These are phyloP conservation scores for Aspergillus eucalypticola DNA, from an alignment of 2,329 filamentous ascomycete species.

Conservation along the genomic window DNA sequence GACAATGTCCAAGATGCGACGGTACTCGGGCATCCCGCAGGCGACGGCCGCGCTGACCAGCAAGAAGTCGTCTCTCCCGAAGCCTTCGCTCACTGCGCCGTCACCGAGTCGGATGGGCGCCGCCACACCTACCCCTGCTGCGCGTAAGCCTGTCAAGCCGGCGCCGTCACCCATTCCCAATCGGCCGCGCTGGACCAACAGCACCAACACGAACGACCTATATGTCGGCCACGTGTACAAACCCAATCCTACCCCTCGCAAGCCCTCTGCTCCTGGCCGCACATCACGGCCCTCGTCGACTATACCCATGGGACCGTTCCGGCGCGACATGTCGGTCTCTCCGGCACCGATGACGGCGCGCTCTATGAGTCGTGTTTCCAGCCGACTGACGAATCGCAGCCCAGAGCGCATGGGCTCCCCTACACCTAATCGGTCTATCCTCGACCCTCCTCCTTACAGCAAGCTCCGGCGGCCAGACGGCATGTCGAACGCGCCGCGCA, in stretches of 20 bases:
- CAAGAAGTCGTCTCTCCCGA: constrained; percentile 42
- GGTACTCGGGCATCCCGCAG: constrained; percentile 52
- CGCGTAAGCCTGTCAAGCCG: constrained; percentile 39
- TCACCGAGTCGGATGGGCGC: constrained; percentile 46
- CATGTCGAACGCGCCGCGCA: constrained; percentile 36
- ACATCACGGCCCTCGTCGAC: constrained; percentile 43
- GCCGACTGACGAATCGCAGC: constrained; percentile 35
- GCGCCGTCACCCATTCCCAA: constrained; percentile 49
- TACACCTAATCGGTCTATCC: constrained; percentile 26
- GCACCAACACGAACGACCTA: constrained; percentile 67
- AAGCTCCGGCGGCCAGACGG: constrained; percentile 36
- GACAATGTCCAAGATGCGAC: constrained; percentile 42
- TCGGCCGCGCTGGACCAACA: constrained; percentile 72
- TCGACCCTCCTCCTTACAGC: constrained; percentile 47
- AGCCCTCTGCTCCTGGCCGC: constrained; percentile 31
- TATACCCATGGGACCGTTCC: constrained; percentile 40
- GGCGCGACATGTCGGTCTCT: constrained; percentile 45
- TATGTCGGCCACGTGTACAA: constrained; percentile 58
- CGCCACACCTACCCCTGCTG: constrained; percentile 53
- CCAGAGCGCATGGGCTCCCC: constrained; percentile 32
- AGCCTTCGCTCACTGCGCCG: constrained; percentile 35
- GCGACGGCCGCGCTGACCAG: constrained; percentile 28
- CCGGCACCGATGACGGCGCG: constrained; percentile 35
- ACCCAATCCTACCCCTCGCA: constrained; percentile 57
- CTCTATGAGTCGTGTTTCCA: constrained; percentile 37